A percentile compares a stretch with the other conserved stretches of the same genome.
phyloP scores from a whole-genome alignment of 805 yeast species.

The Wickerhamomyces pijperi region DNA sequence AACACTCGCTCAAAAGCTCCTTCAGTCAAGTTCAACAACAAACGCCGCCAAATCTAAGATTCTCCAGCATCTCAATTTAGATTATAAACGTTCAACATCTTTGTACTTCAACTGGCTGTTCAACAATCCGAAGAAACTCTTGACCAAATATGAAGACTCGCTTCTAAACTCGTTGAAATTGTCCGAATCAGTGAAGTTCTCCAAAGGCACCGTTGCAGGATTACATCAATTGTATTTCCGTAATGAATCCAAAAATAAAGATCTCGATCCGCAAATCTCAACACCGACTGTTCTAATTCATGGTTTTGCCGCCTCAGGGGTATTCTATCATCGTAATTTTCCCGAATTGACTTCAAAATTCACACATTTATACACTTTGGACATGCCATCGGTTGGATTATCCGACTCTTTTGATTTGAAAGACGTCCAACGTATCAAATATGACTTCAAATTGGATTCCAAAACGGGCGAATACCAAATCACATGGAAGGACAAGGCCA shows the following conservation, averaged over 20 bases:
- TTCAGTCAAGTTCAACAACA: background rate
- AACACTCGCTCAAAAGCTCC: background rate
- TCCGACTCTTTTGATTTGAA: conserved; percentile 25
- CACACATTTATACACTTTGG: conserved; percentile 57
- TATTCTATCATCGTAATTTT: conserved; percentile 68
- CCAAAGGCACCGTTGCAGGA: conserved; percentile 7
- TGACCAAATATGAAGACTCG: conserved; percentile 11
- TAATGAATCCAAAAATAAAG: conserved; percentile 6
- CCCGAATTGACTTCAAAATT: conserved; percentile 33
- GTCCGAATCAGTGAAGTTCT: conserved; percentile 5
- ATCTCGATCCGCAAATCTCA: conserved; percentile 4
- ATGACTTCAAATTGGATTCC: conserved; percentile 3
- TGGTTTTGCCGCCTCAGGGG: conserved; percentile 90
- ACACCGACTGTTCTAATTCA: conserved; percentile 53
- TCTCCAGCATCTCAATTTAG: background rate
- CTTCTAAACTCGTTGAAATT: conserved; percentile 7
- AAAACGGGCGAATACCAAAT: conserved; percentile 5
- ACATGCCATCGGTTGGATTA: conserved; percentile 62
- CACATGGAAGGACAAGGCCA: conserved; percentile 9
- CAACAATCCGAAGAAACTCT: conserved; percentile 4
- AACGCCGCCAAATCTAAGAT: no score
- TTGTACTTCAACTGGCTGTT: conserved; percentile 13
- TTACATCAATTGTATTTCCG: conserved; percentile 17
- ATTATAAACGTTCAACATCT: conserved; percentile 1
- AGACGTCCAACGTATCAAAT: conserved; percentile 8